These are phyloP conservation scores for Paecilomyces sp. DNA, from an alignment of 2,329 filamentous ascomycete species.

Conservation along the genomic window DNA sequence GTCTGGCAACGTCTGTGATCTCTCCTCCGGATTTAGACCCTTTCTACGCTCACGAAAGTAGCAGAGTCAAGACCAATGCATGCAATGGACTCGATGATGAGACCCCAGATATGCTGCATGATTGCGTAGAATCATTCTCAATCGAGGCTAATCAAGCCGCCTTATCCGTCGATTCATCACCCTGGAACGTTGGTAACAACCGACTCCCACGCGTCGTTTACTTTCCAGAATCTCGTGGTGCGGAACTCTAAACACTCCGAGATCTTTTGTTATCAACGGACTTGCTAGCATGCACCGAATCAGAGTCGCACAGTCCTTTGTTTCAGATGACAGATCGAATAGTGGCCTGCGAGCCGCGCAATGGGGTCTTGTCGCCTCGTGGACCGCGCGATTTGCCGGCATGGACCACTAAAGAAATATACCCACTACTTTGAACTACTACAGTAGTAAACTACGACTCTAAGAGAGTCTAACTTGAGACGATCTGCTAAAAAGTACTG, in stretches of 20 bases:
- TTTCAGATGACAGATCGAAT: background rate
- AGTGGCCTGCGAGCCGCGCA: background rate
- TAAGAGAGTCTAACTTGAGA: background rate
- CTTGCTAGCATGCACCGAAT: background rate
- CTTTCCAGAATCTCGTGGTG: background rate
- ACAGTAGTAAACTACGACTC: too few species aligned
- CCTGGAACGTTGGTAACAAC: background rate
- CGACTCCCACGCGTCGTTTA: background rate
- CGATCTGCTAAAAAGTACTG: background rate
- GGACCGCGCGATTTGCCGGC: background rate
- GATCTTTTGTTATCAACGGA: background rate
- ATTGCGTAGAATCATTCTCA: background rate
- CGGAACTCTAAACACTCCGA: background rate
- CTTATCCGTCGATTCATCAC: background rate
- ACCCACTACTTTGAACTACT: background rate
- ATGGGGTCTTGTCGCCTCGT: background rate
- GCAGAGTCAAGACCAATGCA: background rate
- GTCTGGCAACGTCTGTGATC: background rate
- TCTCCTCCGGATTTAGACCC: background rate
- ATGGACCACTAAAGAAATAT: background rate
- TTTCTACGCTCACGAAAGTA: background rate
- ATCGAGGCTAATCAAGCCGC: background rate
- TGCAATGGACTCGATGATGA: background rate
- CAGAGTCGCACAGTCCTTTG: background rate
- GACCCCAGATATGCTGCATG: background rate